These are phyloP conservation scores for Chalciporus chontae DNA, from an alignment of 768 basidiomycete genomes.

Conservation along the genomic window DNA sequence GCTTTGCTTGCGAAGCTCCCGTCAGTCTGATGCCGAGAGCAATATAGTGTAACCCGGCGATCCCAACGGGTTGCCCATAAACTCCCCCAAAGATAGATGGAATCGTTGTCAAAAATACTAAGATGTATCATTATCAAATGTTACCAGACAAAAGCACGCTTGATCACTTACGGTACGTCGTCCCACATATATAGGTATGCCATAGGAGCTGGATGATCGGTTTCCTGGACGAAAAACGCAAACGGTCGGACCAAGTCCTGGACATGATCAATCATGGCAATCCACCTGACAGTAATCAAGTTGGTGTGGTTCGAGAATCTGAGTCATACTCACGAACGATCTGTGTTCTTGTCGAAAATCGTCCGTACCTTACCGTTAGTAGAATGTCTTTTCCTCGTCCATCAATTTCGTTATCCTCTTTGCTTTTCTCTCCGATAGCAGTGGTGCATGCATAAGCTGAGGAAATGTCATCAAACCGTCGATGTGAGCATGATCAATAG, in stretches of 20 bases:
- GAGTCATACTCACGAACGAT: conserved; percentile 39
- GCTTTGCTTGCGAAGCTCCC: conserved; percentile 49
- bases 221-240: conserved; percentile 52
- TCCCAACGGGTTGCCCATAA: conserved; percentile 55
- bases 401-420: conserved; percentile 38
- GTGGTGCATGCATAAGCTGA: conserved; percentile 28
- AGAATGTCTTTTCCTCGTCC: conserved; percentile 44
- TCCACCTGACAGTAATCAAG: conserved; percentile 39
- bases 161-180: conserved; percentile 46
- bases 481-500: background rate
- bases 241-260: conserved; percentile 66
- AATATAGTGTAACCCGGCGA: conserved; percentile 67
- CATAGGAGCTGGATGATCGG: conserved; percentile 70
- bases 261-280: conserved; percentile 45
- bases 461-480: conserved; percentile 13
- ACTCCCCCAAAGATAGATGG: conserved; percentile 52
- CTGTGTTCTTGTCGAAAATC: conserved; percentile 38
- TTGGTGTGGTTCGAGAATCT: background rate
- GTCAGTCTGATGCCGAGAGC: conserved; percentile 64
- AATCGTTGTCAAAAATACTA: conserved; percentile 68
- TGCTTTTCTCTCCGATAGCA: conserved; percentile 50
- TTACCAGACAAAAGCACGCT: background rate
- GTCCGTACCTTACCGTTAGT: conserved; percentile 44
- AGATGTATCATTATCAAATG: background rate
- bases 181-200: conserved; percentile 67